Conservation (phyloP, 2,329 filamentous ascomycete species). For the Alternaria conjuncta region DNA sequence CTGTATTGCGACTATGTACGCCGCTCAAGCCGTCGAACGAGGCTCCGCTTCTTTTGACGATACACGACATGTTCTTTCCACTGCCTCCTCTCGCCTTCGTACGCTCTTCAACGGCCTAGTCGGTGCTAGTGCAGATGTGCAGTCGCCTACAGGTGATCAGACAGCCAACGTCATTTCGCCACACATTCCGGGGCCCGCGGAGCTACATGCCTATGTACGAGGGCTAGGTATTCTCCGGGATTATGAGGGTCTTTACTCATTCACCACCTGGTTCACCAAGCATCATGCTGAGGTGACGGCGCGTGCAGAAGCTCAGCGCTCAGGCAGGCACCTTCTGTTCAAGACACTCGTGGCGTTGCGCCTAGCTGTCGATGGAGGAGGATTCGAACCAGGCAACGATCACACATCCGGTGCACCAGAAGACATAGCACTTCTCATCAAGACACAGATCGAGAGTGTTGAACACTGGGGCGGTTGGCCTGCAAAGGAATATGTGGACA, state of each 20-base stretch:
- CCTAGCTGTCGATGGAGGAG: slow-evolving; percentile 47
- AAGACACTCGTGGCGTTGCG: slow-evolving; percentile 49
- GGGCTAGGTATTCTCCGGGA: slow-evolving; percentile 68
- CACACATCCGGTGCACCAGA: slow-evolving; percentile 26
- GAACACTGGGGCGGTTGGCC: slow-evolving; percentile 55
- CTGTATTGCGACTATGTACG: slow-evolving; percentile 42
- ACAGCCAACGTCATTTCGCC: slow-evolving; percentile 39
- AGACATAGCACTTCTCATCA: slow-evolving; percentile 43
- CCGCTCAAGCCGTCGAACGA: slow-evolving; percentile 31
- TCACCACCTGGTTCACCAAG: slow-evolving; percentile 64
- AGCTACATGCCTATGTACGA: slow-evolving; percentile 67
- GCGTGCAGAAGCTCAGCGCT: slow-evolving; percentile 31
- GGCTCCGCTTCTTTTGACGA: slow-evolving; percentile 13
- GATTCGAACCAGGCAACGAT: slow-evolving; percentile 11
- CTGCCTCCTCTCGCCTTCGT: slow-evolving; percentile 29
- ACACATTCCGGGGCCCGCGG: slow-evolving; percentile 54
- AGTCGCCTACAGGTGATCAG: not conserved
- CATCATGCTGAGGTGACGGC: slow-evolving; percentile 36
- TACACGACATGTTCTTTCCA: slow-evolving; percentile 19
- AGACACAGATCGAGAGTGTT: slow-evolving; percentile 42
- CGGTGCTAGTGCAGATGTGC: slow-evolving; percentile 21
- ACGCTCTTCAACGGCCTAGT: slow-evolving; percentile 36
- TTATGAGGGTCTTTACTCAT: slow-evolving; percentile 61
- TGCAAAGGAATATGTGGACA: slow-evolving; percentile 50
- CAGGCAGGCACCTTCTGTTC: slow-evolving; percentile 37